Conservation (phyloP, 2,329 filamentous ascomycete species). For the Sclerotiophoma versabilis region DNA sequence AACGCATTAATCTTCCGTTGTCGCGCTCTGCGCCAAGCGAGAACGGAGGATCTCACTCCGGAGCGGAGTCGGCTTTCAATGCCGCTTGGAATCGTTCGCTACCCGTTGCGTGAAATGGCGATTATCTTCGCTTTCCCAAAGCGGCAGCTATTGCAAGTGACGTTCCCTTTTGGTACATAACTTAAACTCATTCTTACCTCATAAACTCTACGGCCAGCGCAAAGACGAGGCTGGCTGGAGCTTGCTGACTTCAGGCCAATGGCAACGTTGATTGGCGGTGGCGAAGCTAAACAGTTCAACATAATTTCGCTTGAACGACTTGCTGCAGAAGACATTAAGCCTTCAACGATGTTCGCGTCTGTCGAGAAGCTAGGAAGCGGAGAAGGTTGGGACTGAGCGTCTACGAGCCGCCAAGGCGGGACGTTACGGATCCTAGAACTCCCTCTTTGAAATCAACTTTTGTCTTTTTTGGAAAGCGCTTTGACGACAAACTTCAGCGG, state of each 20-base stretch:
- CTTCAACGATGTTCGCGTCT: slow-evolving; percentile 1
- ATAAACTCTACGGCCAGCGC: not conserved
- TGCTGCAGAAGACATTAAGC: not conserved
- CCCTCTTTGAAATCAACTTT: not conserved
- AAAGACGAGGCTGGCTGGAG: not conserved
- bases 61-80: not conserved
- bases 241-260: not conserved
- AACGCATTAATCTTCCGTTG: not conserved
- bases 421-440: slow-evolving; percentile 9
- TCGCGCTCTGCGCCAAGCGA: not conserved
- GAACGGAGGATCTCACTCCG: not conserved
- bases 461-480: slow-evolving; percentile 1
- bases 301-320: slow-evolving; percentile 6
- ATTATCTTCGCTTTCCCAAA: not conserved
- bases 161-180: not conserved
- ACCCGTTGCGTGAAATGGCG: not conserved
- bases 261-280: not conserved
- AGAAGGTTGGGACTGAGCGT: slow-evolving; percentile 13
- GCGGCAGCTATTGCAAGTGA: not conserved
- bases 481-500: slow-evolving; percentile 1
- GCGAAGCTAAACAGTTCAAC: slow-evolving; percentile 2
- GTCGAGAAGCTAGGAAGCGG: slow-evolving; percentile 11
- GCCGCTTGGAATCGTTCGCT: not conserved
- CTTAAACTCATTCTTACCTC: not conserved
- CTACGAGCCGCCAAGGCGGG: slow-evolving; percentile 10